Evolutionary conservation across 176 grass and related monocot genomes (phyloP).

Genomic region (Ensete glaucum): DNA sequence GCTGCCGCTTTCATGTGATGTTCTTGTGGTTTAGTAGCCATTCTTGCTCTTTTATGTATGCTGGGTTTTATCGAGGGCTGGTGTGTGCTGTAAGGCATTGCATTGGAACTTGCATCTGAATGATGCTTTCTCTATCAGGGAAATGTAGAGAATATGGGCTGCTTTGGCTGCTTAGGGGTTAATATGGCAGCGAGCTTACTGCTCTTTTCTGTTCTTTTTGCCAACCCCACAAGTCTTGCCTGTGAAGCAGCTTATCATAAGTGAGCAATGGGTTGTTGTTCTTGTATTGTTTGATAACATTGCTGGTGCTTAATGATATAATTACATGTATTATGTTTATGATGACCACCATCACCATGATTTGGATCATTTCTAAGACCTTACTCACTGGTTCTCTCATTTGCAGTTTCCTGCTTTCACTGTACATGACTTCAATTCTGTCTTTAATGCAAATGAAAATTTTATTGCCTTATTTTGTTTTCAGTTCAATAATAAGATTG

Average conservation of each 20-base stretch:
- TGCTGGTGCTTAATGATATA: too few species aligned
- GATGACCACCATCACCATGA: too few species aligned
- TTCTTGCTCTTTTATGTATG: neutral
- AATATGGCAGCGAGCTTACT: neutral
- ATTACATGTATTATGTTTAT: too few species aligned
- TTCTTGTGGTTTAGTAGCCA: neutral
- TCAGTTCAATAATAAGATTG: too few species aligned
- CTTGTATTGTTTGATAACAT: too few species aligned
- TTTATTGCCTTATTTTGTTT: too few species aligned
- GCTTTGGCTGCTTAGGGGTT: neutral
- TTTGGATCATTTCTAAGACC: too few species aligned
- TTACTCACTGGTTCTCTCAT: too few species aligned
- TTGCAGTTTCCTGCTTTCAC: too few species aligned
- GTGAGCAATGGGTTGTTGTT: too few species aligned
- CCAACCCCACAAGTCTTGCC: neutral
- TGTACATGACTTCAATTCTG: too few species aligned
- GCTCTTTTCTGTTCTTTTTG: neutral
- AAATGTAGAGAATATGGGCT: neutral
- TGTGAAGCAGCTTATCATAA: neutral
- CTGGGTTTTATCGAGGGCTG: neutral
- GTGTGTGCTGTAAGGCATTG: neutral
- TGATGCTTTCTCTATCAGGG: neutral
- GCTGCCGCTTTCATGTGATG: neutral
- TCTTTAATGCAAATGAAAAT: too few species aligned
- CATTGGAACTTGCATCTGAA: constrained; percentile 6